Conservation (phyloP, 768 basidiomycete genomes). For the Artomyces pyxidatus region DNA sequence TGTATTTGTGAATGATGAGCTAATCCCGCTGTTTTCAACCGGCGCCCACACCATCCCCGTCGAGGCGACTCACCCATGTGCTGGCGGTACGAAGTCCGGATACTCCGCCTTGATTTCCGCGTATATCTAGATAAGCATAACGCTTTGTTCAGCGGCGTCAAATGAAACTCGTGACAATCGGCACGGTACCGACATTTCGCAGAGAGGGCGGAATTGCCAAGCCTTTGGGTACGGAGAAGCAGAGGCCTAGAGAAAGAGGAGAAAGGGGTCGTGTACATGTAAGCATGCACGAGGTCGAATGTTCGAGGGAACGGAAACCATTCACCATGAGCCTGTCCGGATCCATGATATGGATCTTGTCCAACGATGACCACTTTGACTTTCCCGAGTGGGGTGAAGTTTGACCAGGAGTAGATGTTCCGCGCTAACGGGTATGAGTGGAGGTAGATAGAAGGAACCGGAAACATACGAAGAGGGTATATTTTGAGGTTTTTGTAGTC, state of each 20-base stretch:
- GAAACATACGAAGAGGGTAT: slow-evolving; percentile 66
- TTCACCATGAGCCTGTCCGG: slow-evolving; percentile 79
- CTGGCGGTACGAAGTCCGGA: slow-evolving; percentile 68
- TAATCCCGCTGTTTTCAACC: background rate
- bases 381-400: slow-evolving; percentile 69
- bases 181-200: slow-evolving; percentile 49
- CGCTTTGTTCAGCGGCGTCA: slow-evolving; percentile 8
- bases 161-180: background rate
- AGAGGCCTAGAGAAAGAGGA: slow-evolving; percentile 43
- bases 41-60: background rate
- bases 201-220: slow-evolving; percentile 74
- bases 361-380: slow-evolving; percentile 86
- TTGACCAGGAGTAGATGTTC: slow-evolving; percentile 89
- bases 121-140: slow-evolving; percentile 72
- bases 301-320: background rate
- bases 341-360: slow-evolving; percentile 82
- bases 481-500: slow-evolving; percentile 42
- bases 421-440: slow-evolving; percentile 37
- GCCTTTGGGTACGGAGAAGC: slow-evolving; percentile 85
- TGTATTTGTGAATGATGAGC: slow-evolving; percentile 21
- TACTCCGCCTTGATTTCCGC: slow-evolving; percentile 78
- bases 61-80: slow-evolving; percentile 61
- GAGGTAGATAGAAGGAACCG: background rate
- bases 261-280: too few relatives aligned
- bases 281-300: background rate